Percentiles rank a stretch among this genome's conserved stretches.
phyloP scores from a whole-genome alignment of 1,139 yeast genomes.

The Geotrichum histeridarum region DNA sequence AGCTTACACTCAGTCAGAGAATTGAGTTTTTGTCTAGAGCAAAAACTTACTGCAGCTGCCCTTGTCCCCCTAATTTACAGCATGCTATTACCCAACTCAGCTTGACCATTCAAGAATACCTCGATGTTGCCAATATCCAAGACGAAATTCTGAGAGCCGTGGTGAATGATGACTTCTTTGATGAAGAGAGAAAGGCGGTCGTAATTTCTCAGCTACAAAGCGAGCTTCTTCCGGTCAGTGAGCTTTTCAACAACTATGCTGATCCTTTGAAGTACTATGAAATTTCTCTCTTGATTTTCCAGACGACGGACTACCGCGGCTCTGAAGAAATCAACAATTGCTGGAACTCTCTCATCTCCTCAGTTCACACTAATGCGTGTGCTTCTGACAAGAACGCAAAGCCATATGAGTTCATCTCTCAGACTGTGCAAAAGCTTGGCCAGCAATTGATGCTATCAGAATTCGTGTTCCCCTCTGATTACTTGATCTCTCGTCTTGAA shows the following conservation, averaged over 20 bases:
- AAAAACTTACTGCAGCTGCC: conserved; percentile 85
- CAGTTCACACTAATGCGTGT: conserved; percentile 29
- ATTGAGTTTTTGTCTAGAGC: conserved; percentile 89
- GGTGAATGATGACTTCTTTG: conserved; percentile 54
- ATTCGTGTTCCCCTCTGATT: conserved; percentile 74
- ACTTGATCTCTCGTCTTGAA: conserved; percentile 55
- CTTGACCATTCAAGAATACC: conserved; percentile 65
- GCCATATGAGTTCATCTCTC: conserved; percentile 36
- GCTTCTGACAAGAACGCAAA: conserved; percentile 31
- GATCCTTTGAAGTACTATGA: conserved; percentile 87
- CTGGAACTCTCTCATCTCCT: conserved; percentile 37
- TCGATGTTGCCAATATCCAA: conserved; percentile 85
- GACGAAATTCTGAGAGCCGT: conserved; percentile 68
- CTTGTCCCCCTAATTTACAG: conserved; percentile 70
- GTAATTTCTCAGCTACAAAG: conserved; percentile 56
- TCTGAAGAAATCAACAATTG: conserved; percentile 37
- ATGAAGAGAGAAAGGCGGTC: conserved; percentile 41
- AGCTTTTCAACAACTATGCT: conserved; percentile 77
- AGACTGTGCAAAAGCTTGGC: conserved; percentile 46
- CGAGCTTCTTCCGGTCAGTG: conserved; percentile 65
- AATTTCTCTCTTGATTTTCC: conserved; percentile 70
- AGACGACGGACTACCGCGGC: conserved; percentile 59
- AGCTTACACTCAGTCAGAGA: conserved; percentile 62
- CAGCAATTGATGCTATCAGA: conserved; percentile 52
- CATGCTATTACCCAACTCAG: conserved; percentile 58